Evolutionary conservation across 1,139 yeast genomes (phyloP).

Genomic region (Wickerhamomyces sp.): DNA sequence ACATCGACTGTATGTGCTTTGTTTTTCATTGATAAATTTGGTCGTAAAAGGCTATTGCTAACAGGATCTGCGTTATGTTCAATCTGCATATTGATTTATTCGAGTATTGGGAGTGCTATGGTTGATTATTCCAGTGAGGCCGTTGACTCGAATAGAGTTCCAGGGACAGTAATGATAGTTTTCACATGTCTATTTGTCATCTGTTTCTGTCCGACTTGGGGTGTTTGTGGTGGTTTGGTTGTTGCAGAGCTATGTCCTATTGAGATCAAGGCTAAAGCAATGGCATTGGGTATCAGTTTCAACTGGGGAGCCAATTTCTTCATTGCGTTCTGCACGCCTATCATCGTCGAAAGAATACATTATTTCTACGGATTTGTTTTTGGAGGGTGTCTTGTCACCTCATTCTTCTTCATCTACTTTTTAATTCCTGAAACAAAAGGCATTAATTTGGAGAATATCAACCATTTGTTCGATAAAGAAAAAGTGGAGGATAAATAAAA

Average conservation of each 20-base stretch:
- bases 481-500: constrained; percentile 1
- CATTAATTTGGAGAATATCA: constrained; percentile 57
- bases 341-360: constrained; percentile 35
- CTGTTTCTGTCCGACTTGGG: constrained; percentile 50
- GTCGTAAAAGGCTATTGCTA: constrained; percentile 38
- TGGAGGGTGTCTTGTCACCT: constrained; percentile 37
- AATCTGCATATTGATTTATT: constrained; percentile 34
- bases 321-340: constrained; percentile 50
- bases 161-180: constrained; percentile 48
- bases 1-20: constrained; percentile 45
- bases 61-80: constrained; percentile 38
- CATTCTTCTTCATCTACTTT: constrained; percentile 43
- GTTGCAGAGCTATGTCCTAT: constrained; percentile 46
- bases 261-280: constrained; percentile 44
- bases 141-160: constrained; percentile 22
- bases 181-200: constrained; percentile 45
- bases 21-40: constrained; percentile 40
- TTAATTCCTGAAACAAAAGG: constrained; percentile 65
- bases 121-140: constrained; percentile 26
- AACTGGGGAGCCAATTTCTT: constrained; percentile 55
- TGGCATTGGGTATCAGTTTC: constrained; percentile 45
- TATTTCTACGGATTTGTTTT: constrained; percentile 49
- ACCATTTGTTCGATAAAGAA: constrained; percentile 42
- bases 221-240: constrained; percentile 45
- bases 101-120: constrained; percentile 39